Base-by-base conservation (phyloP, 345 rosid species). In the Hirschfeldia incana region DNA sequence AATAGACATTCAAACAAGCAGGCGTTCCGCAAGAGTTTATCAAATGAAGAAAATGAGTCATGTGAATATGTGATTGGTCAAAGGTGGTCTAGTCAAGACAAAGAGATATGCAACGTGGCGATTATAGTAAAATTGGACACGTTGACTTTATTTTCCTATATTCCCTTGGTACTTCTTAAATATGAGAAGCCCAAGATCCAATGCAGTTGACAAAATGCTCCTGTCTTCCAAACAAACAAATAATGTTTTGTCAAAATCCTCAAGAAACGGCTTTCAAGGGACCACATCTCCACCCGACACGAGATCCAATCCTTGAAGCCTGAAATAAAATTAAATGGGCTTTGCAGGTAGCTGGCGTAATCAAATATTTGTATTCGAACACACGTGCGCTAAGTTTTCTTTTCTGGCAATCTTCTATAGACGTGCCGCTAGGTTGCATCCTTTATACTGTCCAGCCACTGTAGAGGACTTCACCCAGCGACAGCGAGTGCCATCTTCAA, bases 391-490 rank as follows among this genome's bases (percentile, higher is more conserved):
- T 9, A n/a, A 44, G 46, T 44, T 44, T 37, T 37, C 10, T 37
- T 21, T 21, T 21, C 21, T 37, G 42, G 42, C 42, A 37, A 37
- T 37, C 42, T 21, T 21, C 21, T 21, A 21, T 21, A 21, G 21
- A 21, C 21, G 21, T 21, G 21, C 21, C 21, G 21, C 21, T 21
- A 21, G 21, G 21, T 21, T 21, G 15, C 27, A 42, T 8, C 2
- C 16, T 16, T 2, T 3, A 53, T 0, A 5, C 11, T 64, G 11
- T 62, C 65, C 44, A 62, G 53, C 65, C 72, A 29, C 71, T 29
- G 12, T 46, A 46, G 53, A 78, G 83, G 92, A 73, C 83, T 89
- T 30, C 33, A 85, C 59, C 93, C 90, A 21, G 21, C 21, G 21
- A 21, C 21, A 21, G 21, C 21, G 0, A 81, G 37, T 46, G 90